These are phyloP conservation scores for Aspergillus hiratsukae DNA, from an alignment of 2,329 filamentous ascomycete genomes.

Conservation along the genomic window DNA sequence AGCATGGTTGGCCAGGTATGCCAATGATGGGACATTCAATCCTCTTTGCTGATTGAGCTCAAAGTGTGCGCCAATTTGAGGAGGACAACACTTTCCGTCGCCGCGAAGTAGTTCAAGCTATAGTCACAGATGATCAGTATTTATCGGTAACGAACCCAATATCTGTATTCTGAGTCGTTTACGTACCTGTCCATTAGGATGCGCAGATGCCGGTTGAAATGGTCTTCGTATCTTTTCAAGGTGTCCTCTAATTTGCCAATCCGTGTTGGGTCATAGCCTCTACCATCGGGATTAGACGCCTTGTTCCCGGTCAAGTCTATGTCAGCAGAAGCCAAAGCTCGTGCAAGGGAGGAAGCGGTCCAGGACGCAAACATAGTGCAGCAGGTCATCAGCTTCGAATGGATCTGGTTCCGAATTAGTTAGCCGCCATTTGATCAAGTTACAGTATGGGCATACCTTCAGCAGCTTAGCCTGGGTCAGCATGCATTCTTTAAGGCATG, in stretches of 20 bases:
- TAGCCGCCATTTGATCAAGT: neutral
- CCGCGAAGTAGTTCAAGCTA: slow-evolving; percentile 85
- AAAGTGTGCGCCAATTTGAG: slow-evolving; percentile 61
- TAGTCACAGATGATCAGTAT: neutral
- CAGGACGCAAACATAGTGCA: slow-evolving; percentile 92
- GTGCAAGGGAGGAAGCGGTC: slow-evolving; percentile 72
- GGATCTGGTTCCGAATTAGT: slow-evolving; percentile 60
- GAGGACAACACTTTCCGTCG: slow-evolving; percentile 92
- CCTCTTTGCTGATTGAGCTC: slow-evolving; percentile 40
- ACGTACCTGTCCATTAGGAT: slow-evolving; percentile 76
- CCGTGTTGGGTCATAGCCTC: slow-evolving; percentile 54
- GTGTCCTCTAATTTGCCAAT: slow-evolving; percentile 80
- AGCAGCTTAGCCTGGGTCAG: slow-evolving; percentile 93
- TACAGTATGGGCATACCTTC: slow-evolving; percentile 54
- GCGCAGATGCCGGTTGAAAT: slow-evolving; percentile 87
- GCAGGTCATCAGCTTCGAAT: slow-evolving; percentile 93
- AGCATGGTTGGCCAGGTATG: neutral
- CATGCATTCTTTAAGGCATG: slow-evolving; percentile 98
- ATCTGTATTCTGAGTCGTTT: slow-evolving; percentile 3
- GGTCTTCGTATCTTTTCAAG: slow-evolving; percentile 84
- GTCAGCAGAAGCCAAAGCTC: slow-evolving; percentile 78
- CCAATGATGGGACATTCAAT: slow-evolving; percentile 23
- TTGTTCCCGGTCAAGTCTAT: slow-evolving; percentile 58
- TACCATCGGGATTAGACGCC: slow-evolving; percentile 27
- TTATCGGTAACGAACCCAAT: neutral